A percentile compares a stretch with the other conserved stretches of the same genome.
phyloP scores from a whole-genome alignment of 371 early-diverging fungal species.

The Mortierella polycephala region DNA sequence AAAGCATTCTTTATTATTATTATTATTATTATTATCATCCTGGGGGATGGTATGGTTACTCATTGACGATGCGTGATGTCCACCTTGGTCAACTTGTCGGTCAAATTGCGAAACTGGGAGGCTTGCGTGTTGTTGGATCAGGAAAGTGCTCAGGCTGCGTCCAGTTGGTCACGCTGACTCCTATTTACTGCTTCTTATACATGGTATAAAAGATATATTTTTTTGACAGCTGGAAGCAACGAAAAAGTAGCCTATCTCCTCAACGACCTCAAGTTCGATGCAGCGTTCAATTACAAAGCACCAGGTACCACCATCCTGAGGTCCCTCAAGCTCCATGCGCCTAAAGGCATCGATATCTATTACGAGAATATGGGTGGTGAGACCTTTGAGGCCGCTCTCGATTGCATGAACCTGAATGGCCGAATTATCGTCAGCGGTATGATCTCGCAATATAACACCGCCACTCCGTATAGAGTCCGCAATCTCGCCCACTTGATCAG shows the following conservation, averaged over 20 bases:
- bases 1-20: too few species aligned
- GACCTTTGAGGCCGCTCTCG: slow-evolving; percentile 66
- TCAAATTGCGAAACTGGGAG: slow-evolving; percentile 67
- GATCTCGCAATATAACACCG: slow-evolving; percentile 72
- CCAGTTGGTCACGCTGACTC: neutral
- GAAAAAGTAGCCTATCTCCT: slow-evolving; percentile 70
- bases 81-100: slow-evolving; percentile 60
- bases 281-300: slow-evolving; percentile 80
- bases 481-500: slow-evolving; percentile 58
- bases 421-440: slow-evolving; percentile 66
- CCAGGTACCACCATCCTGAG: slow-evolving; percentile 43
- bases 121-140: slow-evolving; percentile 68
- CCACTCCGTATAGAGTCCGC: slow-evolving; percentile 55
- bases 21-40: neutral
- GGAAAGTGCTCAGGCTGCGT: neutral
- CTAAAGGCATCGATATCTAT: slow-evolving; percentile 75
- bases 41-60: neutral
- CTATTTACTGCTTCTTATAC: neutral
- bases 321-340: slow-evolving; percentile 55
- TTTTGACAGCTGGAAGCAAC: slow-evolving; percentile 63
- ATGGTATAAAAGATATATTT: neutral
- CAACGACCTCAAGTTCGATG: slow-evolving; percentile 68
- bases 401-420: slow-evolving; percentile 57
- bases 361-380: slow-evolving; percentile 79
- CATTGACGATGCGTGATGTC: neutral